These are phyloP conservation scores for Coleophoma cylindrospora DNA, from an alignment of 2,329 filamentous ascomycete genomes.

Conservation along the genomic window DNA sequence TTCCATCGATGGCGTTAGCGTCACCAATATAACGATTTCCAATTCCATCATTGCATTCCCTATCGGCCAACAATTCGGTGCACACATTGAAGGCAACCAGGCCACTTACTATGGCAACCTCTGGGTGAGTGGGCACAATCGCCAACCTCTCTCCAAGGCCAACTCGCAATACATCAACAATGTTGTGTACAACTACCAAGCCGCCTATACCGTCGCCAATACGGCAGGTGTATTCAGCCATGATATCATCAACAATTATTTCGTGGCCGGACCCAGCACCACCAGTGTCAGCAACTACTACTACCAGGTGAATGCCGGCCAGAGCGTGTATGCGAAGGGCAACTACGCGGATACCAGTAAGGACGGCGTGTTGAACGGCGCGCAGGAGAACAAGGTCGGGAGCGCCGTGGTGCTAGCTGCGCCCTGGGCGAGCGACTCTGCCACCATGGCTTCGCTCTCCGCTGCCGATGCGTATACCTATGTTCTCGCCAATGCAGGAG, in stretches of 20 bases:
- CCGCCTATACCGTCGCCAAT: conserved; percentile 49
- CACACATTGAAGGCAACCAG: conserved; percentile 46
- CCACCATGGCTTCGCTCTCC: conserved; percentile 19
- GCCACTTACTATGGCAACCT: conserved; percentile 50
- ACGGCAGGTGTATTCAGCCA: conserved; percentile 39
- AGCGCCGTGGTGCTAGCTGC: conserved; percentile 13
- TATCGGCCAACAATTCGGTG: conserved; percentile 47
- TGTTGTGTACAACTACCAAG: conserved; percentile 50
- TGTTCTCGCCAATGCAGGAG: conserved; percentile 31
- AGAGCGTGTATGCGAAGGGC: conserved; percentile 45
- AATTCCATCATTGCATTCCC: conserved; percentile 4
- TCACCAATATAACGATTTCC: background rate
- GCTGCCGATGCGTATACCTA: conserved; percentile 30
- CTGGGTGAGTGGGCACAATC: conserved; percentile 52
- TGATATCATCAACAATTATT: conserved; percentile 53
- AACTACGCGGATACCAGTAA: conserved; percentile 48
- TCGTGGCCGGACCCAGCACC: conserved; percentile 47
- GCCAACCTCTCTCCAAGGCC: conserved; percentile 52
- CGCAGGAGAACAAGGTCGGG: conserved; percentile 6
- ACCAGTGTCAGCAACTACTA: conserved; percentile 46
- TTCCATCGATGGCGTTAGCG: conserved; percentile 37
- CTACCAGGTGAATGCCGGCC: conserved; percentile 48
- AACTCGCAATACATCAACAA: conserved; percentile 48
- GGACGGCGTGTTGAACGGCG: conserved; percentile 43
- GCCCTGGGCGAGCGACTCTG: conserved; percentile 17